Evolutionary conservation across 2,329 filamentous ascomycete species (phyloP).

Genomic region (Phoma sp.): DNA sequence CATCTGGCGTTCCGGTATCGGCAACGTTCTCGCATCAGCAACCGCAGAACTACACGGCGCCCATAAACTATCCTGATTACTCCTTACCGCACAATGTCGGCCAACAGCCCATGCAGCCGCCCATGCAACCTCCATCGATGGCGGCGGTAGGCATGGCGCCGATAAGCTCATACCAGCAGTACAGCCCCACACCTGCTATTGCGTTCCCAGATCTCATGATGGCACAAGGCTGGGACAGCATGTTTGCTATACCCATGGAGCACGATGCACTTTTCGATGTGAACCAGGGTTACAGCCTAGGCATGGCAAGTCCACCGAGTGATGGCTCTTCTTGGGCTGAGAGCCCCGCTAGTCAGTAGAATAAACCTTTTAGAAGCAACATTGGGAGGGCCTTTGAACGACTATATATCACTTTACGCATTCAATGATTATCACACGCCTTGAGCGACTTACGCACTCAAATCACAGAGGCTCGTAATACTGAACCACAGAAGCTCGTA

Average conservation of each 20-base stretch:
- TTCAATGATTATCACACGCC: no score
- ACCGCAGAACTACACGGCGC: conserved; percentile 12
- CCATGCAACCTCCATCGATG: conserved; percentile 9
- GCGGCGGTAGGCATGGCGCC: conserved; percentile 28
- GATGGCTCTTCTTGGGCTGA: conserved; percentile 23
- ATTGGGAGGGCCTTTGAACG: neutral
- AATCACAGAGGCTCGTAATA: no score
- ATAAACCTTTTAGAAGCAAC: neutral
- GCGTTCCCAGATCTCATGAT: conserved; percentile 38
- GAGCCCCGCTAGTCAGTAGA: conserved; percentile 18
- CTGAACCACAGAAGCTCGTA: no score
- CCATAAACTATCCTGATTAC: conserved; percentile 16
- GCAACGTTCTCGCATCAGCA: conserved; percentile 31
- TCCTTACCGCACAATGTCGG: conserved; percentile 4
- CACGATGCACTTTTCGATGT: conserved; percentile 31
- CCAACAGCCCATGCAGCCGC: conserved; percentile 4
- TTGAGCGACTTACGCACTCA: no score
- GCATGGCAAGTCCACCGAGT: conserved; percentile 33
- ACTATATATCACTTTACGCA: neutral
- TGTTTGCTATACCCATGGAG: conserved; percentile 41
- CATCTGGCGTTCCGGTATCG: conserved; percentile 24
- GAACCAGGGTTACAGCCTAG: conserved; percentile 26
- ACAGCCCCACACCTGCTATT: conserved; percentile 27
- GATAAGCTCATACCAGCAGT: conserved; percentile 25
- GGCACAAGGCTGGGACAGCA: conserved; percentile 37